Base-by-base conservation (phyloP, 148 eudicot genomes). In the Silene latifolia region DNA sequence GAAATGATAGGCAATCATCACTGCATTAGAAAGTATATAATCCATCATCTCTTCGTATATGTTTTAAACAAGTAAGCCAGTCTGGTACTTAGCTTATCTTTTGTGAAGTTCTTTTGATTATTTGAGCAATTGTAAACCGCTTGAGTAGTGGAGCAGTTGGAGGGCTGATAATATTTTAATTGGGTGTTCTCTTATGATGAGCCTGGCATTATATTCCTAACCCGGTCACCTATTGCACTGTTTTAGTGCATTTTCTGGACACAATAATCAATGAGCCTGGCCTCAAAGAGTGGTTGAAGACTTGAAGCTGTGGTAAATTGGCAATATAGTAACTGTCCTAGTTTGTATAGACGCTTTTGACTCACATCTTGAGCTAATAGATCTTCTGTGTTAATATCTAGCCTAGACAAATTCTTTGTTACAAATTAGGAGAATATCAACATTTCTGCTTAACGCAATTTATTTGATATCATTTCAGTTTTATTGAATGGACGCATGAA, bases 401-500 rank as follows among this genome's bases (percentile, higher is more conserved):
- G 24, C 19, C 7, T 66, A 8, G n/a, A 39, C 0, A 18, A 8
- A 35, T 35, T 66, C 9, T 0, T 46, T 65, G 27, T 14, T 27
- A 14, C 19, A 14, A 25, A 27, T 24, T 19, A 32, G 39, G 20
- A 20, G 54, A 74, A 19, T n/a, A 21, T 60, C 1, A 60, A 7
- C 19, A 20, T 8, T 42, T 25, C 27, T 59, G 42, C 57, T 72
- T 72, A 53, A 46, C 61, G 54, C 61, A 35, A 7, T 32, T 61
- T 27, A 64, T 61, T 20, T 76, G 14, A n/a, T 53, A 42, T 73
- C 39, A 48, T 80, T 86, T 73, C 97, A 94, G 98, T 86, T 94
- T 94, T 83, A 79, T 80, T 81, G 85, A 85, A 75, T 94, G 98
- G 98, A 82, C 91, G 20, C 93, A 89, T 83, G 87, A 82, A 72